phyloP scores from a whole-genome alignment of 2,329 filamentous ascomycete species.

The Rhynchosporium secalis region DNA sequence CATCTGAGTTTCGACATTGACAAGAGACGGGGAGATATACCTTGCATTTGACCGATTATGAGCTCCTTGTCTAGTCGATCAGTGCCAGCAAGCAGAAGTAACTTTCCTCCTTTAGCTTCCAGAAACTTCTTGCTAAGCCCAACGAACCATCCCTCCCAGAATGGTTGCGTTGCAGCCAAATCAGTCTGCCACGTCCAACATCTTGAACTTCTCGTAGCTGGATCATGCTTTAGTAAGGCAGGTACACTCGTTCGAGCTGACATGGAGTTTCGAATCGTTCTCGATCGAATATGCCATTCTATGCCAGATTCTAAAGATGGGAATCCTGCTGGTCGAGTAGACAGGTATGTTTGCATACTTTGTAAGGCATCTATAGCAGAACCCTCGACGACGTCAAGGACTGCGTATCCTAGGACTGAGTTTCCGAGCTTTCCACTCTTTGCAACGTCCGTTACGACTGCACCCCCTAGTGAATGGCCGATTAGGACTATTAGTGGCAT shows the following conservation, averaged over 20 bases:
- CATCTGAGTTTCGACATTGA: slow-evolving; percentile 8
- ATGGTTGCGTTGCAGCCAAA: slow-evolving; percentile 77
- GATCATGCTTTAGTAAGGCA: slow-evolving; percentile 62
- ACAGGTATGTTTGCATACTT: slow-evolving; percentile 91
- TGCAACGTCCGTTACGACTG: slow-evolving; percentile 83
- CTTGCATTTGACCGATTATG: slow-evolving; percentile 97
- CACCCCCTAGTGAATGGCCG: slow-evolving; percentile 90
- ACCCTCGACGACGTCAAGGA: slow-evolving; percentile 93
- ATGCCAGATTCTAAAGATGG: slow-evolving; percentile 76
- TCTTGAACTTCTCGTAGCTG: slow-evolving; percentile 37
- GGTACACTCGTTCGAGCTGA: slow-evolving; percentile 90
- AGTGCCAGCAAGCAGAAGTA: slow-evolving; percentile 83
- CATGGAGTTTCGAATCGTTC: slow-evolving; percentile 78
- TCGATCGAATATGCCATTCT: slow-evolving; percentile 89
- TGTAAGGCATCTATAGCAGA: slow-evolving; percentile 92
- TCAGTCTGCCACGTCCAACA: slow-evolving; percentile 84
- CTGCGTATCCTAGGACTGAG: slow-evolving; percentile 78
- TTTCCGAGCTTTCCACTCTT: slow-evolving; percentile 63
- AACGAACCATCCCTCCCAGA: slow-evolving; percentile 93
- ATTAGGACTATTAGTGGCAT: slow-evolving; percentile 79
- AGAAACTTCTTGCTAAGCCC: slow-evolving; percentile 89
- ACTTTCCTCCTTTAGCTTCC: slow-evolving; percentile 75
- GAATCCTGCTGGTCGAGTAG: slow-evolving; percentile 77
- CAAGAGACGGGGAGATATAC: slow-evolving; percentile 45
- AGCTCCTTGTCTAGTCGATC: slow-evolving; percentile 88